These are phyloP conservation scores for Pseudozyma sp. DNA, from an alignment of 1,284 basidiomycete genomes.

Conservation along the genomic window DNA sequence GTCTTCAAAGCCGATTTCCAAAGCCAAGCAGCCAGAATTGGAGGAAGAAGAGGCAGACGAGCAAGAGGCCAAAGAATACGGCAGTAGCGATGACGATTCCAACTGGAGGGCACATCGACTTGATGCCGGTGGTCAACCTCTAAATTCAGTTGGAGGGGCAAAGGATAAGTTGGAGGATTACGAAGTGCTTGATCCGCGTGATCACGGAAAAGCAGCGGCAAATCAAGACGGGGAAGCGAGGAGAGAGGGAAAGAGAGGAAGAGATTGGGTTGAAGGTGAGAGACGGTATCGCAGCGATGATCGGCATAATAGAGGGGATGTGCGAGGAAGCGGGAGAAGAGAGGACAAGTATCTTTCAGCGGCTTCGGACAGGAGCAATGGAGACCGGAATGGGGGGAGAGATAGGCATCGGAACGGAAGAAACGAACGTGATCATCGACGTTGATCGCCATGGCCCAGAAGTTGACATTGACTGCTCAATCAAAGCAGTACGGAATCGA, in stretches of 20 bases:
- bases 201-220: slow-evolving; percentile 1
- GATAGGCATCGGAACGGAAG: neutral
- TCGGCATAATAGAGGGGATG: no score
- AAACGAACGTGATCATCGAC: neutral
- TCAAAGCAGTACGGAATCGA: no score
- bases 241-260: slow-evolving; percentile 28
- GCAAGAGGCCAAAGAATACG: slow-evolving; percentile 55
- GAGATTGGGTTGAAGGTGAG: slow-evolving; percentile 51
- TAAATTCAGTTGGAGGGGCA: slow-evolving; percentile 6
- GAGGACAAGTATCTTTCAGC: neutral
- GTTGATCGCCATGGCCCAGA: neutral
- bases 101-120: slow-evolving; percentile 38
- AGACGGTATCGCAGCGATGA: slow-evolving; percentile 1
- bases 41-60: slow-evolving; percentile 32
- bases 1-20: neutral
- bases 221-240: neutral
- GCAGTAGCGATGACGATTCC: slow-evolving; percentile 57
- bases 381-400: neutral
- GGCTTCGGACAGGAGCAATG: neutral
- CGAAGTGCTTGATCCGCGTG: slow-evolving; percentile 52
- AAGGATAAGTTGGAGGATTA: slow-evolving; percentile 52
- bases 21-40: neutral
- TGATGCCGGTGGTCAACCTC: slow-evolving; percentile 48
- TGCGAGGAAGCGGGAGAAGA: neutral
- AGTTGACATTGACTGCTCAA: neutral